phyloP scores from a whole-genome alignment of 805 yeast genomes.

The Spathaspora hagerdaliae region DNA sequence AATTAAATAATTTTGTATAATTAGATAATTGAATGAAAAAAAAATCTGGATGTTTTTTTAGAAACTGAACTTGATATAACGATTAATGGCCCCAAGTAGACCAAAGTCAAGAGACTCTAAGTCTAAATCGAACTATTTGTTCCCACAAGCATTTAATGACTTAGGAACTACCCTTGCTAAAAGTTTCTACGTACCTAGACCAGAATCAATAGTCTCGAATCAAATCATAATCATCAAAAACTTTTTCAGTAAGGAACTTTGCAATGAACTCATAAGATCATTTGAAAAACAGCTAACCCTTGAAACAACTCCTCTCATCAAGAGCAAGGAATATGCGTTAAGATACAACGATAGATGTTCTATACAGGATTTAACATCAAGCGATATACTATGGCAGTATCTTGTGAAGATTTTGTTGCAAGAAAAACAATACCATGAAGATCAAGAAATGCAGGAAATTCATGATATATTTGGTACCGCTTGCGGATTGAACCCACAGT shows the following conservation, averaged over 20 bases:
- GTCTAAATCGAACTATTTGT: conserved; percentile 5
- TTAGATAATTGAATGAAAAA: no score
- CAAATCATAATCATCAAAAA: conserved; percentile 41
- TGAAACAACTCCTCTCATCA: conserved; percentile 47
- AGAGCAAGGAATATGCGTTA: conserved; percentile 52
- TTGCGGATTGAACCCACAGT: conserved; percentile 50
- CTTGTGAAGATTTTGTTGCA: conserved; percentile 27
- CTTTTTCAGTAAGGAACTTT: conserved; percentile 32
- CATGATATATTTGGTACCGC: conserved; percentile 32
- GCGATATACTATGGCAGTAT: conserved; percentile 40
- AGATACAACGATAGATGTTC: conserved; percentile 52
- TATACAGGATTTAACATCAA: conserved; percentile 35
- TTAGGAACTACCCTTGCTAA: conserved; percentile 9
- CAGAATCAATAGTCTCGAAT: conserved; percentile 21
- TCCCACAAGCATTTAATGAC: conserved; percentile 15
- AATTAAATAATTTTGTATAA: no score
- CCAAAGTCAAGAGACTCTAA: background rate
- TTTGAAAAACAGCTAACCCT: conserved; percentile 23
- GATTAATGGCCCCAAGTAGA: no score
- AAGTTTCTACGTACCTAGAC: conserved; percentile 19
- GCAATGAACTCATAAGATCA: conserved; percentile 36
- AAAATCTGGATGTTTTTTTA: no score
- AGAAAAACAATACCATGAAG: conserved; percentile 22
- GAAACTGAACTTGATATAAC: no score
- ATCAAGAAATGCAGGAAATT: conserved; percentile 19